Base-by-base conservation (phyloP, 495 filamentous ascomycete genomes). In the Thermochaetoides thermophila region DNA sequence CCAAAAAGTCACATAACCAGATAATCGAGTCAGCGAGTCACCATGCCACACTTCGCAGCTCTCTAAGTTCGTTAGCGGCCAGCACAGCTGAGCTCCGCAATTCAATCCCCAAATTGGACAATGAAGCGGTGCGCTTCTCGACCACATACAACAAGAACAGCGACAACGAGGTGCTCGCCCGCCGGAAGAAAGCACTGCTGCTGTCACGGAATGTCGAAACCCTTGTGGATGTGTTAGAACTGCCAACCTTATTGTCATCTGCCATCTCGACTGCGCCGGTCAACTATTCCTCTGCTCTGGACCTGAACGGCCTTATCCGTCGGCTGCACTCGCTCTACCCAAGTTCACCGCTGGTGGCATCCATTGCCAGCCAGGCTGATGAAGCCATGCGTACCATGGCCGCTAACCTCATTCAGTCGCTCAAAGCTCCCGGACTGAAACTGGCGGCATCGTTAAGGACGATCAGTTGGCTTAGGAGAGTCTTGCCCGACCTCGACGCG, bases 231-330 rank as follows among this genome's bases (percentile, higher is more conserved):
- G 78, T 99, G 17, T 68, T 99, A 13, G 85, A 95, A 42, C 70
- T 99, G 13, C 91, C 91, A 2, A 79, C 81, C 1, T 60, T 96
- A 21, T 73, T 99, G 2, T 76, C 72, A n/a, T 71, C 76, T 10
- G 52, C 61, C 27, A 61, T 66, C 25, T 52, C 60, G 4, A 52
- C 61, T 2, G 53, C 57, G 5, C 56, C 62, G 0, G 55, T 58
- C 39, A 89, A 81, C 40, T 93, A 94, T 56, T 79, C 87, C 2
- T 81, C 83, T 0, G 87, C 87, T 1, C 64, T 99, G 27, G 91
- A 99, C 46, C 63, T 96, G 4, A 77, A 93, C 50, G 76, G 79
- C n/a, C 91, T 95, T 57, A 93, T 95, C 52, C 81, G 83, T 37
- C 70, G 91, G 12, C 62, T 99, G 3, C 76, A 85, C 38, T 70